Percentiles rank a stretch among this genome's conserved stretches.
Conservation (phyloP, 192 early-diverging fungal species). For the Mortierella claussenii region DNA sequence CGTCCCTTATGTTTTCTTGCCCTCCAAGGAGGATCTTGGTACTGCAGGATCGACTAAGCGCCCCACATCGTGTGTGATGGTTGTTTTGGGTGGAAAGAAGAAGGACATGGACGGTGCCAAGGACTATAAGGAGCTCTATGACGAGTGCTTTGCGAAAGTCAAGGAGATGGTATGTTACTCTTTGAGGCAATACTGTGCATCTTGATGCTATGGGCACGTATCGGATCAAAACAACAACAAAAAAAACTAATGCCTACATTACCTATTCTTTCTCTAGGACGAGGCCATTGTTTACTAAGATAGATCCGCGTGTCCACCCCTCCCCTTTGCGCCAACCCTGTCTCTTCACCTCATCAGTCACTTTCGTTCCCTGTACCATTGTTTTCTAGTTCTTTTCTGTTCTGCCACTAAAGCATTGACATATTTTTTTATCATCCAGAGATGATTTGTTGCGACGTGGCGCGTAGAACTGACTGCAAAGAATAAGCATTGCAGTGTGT, state of each 20-base stretch:
- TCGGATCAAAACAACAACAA: no score
- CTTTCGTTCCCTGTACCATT: slow-evolving; percentile 15
- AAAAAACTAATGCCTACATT: no score
- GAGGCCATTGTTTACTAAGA: slow-evolving; percentile 39
- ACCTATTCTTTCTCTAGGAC: slow-evolving; percentile 14
- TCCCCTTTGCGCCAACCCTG: not conserved
- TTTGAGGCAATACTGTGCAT: no score
- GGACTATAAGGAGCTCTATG: slow-evolving; percentile 90
- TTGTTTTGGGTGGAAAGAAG: slow-evolving; percentile 84
- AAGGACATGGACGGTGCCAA: slow-evolving; percentile 72
- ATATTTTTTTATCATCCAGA: not conserved
- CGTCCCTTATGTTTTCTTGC: slow-evolving; percentile 96
- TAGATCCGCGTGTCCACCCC: no score
- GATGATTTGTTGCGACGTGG: not conserved
- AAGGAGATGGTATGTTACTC: slow-evolving; percentile 72
- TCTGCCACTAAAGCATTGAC: slow-evolving; percentile 14
- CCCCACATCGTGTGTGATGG: slow-evolving; percentile 92
- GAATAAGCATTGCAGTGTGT: no score
- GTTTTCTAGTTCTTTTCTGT: slow-evolving; percentile 1
- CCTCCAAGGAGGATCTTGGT: slow-evolving; percentile 95
- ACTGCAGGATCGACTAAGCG: slow-evolving; percentile 93
- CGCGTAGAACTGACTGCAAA: no score
- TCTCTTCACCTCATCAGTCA: no score
- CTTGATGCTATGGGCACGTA: no score
- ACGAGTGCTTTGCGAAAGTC: slow-evolving; percentile 82